Evolutionary conservation across 2,329 filamentous ascomycete genomes (phyloP), one percentile per base, ranked within the genome.

Genomic region (Diaporthe citrichinensis): DNA sequence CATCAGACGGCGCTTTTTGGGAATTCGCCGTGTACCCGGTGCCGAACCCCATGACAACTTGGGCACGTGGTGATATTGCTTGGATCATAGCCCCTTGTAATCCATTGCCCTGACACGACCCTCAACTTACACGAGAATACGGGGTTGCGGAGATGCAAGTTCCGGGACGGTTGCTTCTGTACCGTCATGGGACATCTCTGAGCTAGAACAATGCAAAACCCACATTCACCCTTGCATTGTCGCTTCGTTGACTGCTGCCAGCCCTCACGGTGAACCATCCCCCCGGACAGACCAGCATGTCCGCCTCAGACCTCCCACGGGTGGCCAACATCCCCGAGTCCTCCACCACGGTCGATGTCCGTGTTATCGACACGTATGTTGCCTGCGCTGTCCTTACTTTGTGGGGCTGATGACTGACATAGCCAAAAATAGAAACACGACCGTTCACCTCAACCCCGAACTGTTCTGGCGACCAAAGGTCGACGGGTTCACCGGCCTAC

Each of bases 361-460:
- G 53, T 28, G 57, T 73, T 39, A 62, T 73, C 17, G 76, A 78
- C 31, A 74, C 76, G 71, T 68, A 53, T 53, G 62, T 1, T 36
- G 5, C 20, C 44, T 15, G 61, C 20, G 2, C 28, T n/a, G 14
- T n/a, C 61, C 10, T 36, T 44, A 15, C 5, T 67, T n/a, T 49
- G 28, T 39, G 31, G 28, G 62, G 31, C 20, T 68, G 62, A 25
- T 39, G 23, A 68, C 28, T 67, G 44, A 67, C 28, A 25, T 67
- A 17, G 6, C 44, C 10, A 12, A 53, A 51, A 39, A 51, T 25
- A 68, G 62, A 36, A 25, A 51, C 44, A 68, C 62, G 31, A 51
- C 46, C 62, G 44, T 68, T 68, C 62, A 72, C 55, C 69, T 72
- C 1, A 59, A 72, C 39, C 69, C 69, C 4, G 53, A 58, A 46